Conservation (phyloP, 192 early-diverging fungal species). For the Entomortierella parvispora region DNA sequence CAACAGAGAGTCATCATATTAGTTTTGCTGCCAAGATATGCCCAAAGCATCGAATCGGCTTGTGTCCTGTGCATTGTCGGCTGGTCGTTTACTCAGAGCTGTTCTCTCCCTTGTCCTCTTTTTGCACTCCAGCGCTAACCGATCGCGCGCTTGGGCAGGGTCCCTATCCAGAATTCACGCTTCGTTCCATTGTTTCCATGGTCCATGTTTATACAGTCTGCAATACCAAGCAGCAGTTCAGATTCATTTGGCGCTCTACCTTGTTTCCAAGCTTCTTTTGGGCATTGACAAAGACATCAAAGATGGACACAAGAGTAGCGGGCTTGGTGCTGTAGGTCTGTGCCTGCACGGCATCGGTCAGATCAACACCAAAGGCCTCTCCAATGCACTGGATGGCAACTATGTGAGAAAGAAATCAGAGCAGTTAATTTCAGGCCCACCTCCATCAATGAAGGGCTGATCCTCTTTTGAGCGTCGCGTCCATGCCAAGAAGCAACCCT, state of each 20-base stretch:
- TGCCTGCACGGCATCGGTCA: slow-evolving; percentile 72
- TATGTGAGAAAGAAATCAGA: slow-evolving; percentile 20
- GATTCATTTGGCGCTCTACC: slow-evolving; percentile 17
- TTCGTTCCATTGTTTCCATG: slow-evolving; percentile 2
- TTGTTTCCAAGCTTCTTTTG: slow-evolving; percentile 72
- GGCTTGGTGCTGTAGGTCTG: slow-evolving; percentile 87
- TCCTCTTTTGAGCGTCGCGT: neutral
- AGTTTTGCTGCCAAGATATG: neutral
- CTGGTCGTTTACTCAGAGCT: too few relatives aligned
- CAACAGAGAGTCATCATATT: neutral
- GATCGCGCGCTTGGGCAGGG: too few relatives aligned
- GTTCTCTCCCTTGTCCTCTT: too few relatives aligned
- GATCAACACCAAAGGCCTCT: slow-evolving; percentile 92
- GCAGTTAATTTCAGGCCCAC: neutral
- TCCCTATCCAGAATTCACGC: too few relatives aligned
- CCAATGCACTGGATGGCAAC: slow-evolving; percentile 95
- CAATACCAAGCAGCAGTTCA: neutral
- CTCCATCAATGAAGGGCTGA: neutral
- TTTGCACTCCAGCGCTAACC: too few relatives aligned
- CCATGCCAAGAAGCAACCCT: neutral
- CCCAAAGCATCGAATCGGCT: too few relatives aligned
- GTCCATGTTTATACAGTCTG: neutral
- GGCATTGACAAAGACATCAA: slow-evolving; percentile 90
- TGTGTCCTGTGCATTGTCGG: too few relatives aligned
- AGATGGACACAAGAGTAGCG: slow-evolving; percentile 82